These are phyloP conservation scores for Cladophialophora psammophila DNA, from an alignment of 2,329 filamentous ascomycete species.

Conservation along the genomic window DNA sequence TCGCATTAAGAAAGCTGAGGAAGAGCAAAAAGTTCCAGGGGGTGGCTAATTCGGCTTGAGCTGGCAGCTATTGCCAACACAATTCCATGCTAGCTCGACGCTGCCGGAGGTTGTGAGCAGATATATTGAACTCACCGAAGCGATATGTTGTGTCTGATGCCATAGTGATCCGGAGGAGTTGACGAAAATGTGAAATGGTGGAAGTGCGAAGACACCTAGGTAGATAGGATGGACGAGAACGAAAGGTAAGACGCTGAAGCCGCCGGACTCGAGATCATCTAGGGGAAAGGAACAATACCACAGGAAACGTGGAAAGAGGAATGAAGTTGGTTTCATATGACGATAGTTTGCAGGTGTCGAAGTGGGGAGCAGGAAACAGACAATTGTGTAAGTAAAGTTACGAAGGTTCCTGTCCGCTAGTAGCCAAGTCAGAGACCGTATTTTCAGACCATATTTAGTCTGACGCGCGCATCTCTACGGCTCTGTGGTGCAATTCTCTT, in stretches of 20 bases:
- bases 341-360: background rate
- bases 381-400: background rate
- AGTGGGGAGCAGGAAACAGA: background rate
- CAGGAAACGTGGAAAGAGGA: background rate
- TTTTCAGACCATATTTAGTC: too few species aligned
- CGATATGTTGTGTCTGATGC: conserved; percentile 31
- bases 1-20: background rate
- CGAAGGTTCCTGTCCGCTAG: background rate
- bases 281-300: background rate
- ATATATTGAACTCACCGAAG: conserved; percentile 25
- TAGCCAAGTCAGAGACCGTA: too few species aligned
- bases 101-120: background rate
- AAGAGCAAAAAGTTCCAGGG: background rate
- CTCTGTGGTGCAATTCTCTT: background rate
- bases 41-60: background rate
- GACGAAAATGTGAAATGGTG: background rate
- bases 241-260: background rate
- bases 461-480: background rate
- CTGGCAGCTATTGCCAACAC: background rate
- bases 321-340: background rate
- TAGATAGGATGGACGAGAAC: background rate
- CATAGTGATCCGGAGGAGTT: conserved; percentile 13
- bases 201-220: background rate
- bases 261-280: background rate
- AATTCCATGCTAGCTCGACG: background rate